Percentiles rank a stretch among this genome's conserved stretches.
Conservation (phyloP, 257 asterid genomes). For the Solanum arcanum region DNA sequence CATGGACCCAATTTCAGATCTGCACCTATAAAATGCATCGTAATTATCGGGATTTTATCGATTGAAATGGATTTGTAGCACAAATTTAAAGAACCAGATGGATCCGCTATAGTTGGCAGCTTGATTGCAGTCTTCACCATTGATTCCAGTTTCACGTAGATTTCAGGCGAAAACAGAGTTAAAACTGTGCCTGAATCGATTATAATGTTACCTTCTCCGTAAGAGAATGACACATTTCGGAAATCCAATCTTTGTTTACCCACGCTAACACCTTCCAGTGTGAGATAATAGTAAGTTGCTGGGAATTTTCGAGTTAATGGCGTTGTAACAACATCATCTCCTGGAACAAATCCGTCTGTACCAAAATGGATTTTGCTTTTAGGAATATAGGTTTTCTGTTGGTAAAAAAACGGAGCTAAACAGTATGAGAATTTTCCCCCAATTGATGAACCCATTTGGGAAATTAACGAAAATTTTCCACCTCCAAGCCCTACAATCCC, state of each 20-base stretch:
- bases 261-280: constrained; percentile 40
- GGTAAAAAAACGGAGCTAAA: constrained; percentile 14
- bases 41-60: constrained; percentile 19
- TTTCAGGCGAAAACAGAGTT: constrained; percentile 17
- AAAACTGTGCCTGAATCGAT: constrained; percentile 57
- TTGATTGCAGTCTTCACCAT: constrained; percentile 5
- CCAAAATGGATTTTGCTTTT: constrained; percentile 46
- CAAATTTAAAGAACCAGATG: constrained; percentile 11
- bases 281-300: constrained; percentile 27
- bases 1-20: constrained; percentile 31
- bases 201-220: constrained; percentile 25
- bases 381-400: background rate
- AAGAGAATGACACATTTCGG: background rate
- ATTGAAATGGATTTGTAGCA: constrained; percentile 15
- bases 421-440: constrained; percentile 58
- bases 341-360: constrained; percentile 15
- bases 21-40: constrained; percentile 49
- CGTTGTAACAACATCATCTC: constrained; percentile 21
- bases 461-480: constrained; percentile 27
- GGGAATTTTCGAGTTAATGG: constrained; percentile 18
- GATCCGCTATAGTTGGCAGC: constrained; percentile 8
- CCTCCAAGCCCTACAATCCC: constrained; percentile 70
- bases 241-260: constrained; percentile 16
- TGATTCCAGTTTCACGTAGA: constrained; percentile 9
- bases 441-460: constrained; percentile 30